Base-by-base conservation (phyloP, 1,139 yeast genomes). In the Candida tetrigidarum region DNA sequence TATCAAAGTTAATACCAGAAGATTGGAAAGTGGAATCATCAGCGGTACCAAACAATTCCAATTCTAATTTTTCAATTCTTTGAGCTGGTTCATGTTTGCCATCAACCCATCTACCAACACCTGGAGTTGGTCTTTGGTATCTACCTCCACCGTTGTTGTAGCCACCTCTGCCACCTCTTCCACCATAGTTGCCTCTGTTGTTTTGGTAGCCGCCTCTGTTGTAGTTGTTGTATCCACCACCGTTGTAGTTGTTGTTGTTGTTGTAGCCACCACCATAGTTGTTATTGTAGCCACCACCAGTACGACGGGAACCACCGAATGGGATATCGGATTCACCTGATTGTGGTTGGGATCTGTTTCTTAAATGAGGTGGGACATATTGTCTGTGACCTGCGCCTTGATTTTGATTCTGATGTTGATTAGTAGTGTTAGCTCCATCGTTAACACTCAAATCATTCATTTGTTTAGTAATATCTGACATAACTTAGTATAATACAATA, bases 1-100 rank as follows among this genome's bases (percentile, higher is more conserved):
- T 91, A 69, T 93, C 99, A 64, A 93, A 93, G 77, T 93, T 93
- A 73, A 93, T 95, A 77, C 99, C 99, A 39, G 97, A 88, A 42
- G 96, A 85, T 76, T 88, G 97, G 79, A 84, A 84, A 39, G 69
- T 67, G 46, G 90, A 71, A 66, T 91, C 98, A 45, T 92, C 96
- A 41, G 85, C 81, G 43, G 83, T 83, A 59, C 99, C 99, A 61
- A 88, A 95, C 55, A 95, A 77, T 63, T 90, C 93, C 49, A 78
- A 59, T 72, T 93, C 99, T 56, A 86, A 62, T 50, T 76, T 74
- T 61, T 81, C 83, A 66, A 88, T 87, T 55, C 76, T 78, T 44
- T 83, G 79, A 48, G 96, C 90, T 47, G 96, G 96, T 54, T 83
- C 78, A 66, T 93, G 99, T 64, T 83, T 82, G 56, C 98, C 98